Evolutionary conservation across 495 filamentous ascomycete genomes (phyloP).

Genomic region (Aspergillus mulundensis): DNA sequence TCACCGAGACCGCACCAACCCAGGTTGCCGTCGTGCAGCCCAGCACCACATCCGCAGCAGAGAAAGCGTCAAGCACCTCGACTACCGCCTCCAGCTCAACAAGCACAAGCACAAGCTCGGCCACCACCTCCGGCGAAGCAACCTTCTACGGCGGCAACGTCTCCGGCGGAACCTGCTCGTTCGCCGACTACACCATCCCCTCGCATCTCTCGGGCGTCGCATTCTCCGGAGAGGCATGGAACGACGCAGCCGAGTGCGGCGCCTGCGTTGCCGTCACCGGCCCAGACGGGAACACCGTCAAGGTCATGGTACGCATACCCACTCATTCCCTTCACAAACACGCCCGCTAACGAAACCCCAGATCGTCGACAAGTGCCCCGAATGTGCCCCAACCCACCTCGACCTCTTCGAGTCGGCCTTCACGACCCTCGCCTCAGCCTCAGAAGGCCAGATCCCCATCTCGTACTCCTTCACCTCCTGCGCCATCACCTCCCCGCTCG

Average conservation of each 20-base stretch:
- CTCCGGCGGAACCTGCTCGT: slow-evolving; percentile 54
- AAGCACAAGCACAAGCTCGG: not conserved
- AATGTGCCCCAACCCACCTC: slow-evolving; percentile 52
- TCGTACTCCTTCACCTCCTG: slow-evolving; percentile 49
- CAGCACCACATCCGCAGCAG: not conserved
- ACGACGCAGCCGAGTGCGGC: slow-evolving; percentile 51
- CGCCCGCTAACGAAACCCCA: slow-evolving; percentile 13
- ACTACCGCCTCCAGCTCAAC: slow-evolving; percentile 16
- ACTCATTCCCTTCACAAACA: not conserved
- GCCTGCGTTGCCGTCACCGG: slow-evolving; percentile 53
- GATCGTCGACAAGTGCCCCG: slow-evolving; percentile 60
- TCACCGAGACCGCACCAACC: not conserved
- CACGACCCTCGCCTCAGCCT: slow-evolving; percentile 38
- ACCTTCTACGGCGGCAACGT: slow-evolving; percentile 57
- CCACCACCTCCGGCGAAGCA: slow-evolving; percentile 31
- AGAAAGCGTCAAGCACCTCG: slow-evolving; percentile 1
- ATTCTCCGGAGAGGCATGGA: slow-evolving; percentile 48
- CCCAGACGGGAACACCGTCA: slow-evolving; percentile 53
- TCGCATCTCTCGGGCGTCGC: slow-evolving; percentile 51
- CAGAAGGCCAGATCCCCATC: slow-evolving; percentile 52
- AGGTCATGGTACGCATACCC: slow-evolving; percentile 52
- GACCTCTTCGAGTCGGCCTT: slow-evolving; percentile 59
- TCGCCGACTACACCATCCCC: slow-evolving; percentile 55
- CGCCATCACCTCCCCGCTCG: slow-evolving; percentile 45
- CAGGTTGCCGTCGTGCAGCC: slow-evolving; percentile 4